Evolutionary conservation across 169 alveolate species (phyloP).

Genomic region (Plasmodium falciparum): DNA sequence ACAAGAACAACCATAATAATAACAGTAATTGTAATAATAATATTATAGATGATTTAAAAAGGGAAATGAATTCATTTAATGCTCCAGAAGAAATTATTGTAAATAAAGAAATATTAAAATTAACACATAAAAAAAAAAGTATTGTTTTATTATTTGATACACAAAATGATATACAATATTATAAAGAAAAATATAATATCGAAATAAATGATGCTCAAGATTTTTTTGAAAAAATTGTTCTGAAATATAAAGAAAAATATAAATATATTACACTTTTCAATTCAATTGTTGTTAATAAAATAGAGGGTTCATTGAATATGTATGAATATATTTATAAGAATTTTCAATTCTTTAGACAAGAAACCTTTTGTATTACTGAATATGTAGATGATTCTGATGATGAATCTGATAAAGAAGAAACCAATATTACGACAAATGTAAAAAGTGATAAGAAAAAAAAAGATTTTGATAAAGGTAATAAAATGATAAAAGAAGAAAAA

Average conservation of each 20-base stretch:
- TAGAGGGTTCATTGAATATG: neutral
- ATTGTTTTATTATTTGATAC: conserved; percentile 43
- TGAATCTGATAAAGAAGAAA: neutral
- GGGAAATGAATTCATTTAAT: conserved; percentile 75
- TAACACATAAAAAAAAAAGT: conserved; percentile 13
- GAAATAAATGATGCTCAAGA: conserved; percentile 52
- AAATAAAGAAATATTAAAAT: conserved; percentile 14
- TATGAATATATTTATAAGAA: conserved; percentile 7
- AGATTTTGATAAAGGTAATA: neutral
- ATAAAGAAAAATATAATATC: conserved; percentile 11
- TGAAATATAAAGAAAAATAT: conserved; percentile 38
- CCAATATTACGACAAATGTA: conserved; percentile 7
- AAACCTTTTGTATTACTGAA: conserved; percentile 26
- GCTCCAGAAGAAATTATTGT: conserved; percentile 78
- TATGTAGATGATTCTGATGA: conserved; percentile 21
- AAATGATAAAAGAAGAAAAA: conserved; percentile 16
- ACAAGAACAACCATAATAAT: neutral
- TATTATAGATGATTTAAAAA: conserved; percentile 50
- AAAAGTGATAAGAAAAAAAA: conserved; percentile 18
- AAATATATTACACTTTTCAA: conserved; percentile 48
- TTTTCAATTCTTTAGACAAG: conserved; percentile 53
- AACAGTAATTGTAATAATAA: conserved; percentile 27
- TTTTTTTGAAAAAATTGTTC: conserved; percentile 55
- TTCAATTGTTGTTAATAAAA: conserved; percentile 56
- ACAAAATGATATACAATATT: conserved; percentile 10